A percentile compares a stretch with the other conserved stretches of the same genome.
These are phyloP conservation scores for Stemphylium beticola DNA, from an alignment of 2,329 filamentous ascomycete species.

Conservation along the genomic window DNA sequence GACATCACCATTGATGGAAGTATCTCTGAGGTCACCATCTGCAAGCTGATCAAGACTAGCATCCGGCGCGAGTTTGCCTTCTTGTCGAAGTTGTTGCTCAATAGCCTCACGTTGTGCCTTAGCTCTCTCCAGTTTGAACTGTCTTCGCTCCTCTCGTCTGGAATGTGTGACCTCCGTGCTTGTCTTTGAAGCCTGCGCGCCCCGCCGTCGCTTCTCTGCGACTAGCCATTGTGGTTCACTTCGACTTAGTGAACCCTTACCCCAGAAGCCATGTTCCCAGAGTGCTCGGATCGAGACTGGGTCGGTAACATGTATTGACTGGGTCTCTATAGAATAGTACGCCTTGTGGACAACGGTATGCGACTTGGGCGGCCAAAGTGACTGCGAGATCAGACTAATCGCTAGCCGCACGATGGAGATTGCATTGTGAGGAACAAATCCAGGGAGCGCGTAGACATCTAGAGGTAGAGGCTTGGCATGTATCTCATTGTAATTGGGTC, in stretches of 20 bases:
- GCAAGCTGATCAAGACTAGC: conserved; percentile 38
- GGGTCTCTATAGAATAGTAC: conserved; percentile 80
- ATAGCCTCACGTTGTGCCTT: conserved; percentile 84
- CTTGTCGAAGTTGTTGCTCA: conserved; percentile 69
- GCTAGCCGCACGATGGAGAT: conserved; percentile 82
- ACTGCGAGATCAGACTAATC: conserved; percentile 76
- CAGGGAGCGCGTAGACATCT: conserved; percentile 80
- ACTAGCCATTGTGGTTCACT: conserved; percentile 95
- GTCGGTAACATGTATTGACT: conserved; percentile 84
- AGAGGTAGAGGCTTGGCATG: conserved; percentile 83
- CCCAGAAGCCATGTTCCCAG: conserved; percentile 98
- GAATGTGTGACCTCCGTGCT: conserved; percentile 81
- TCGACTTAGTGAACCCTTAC: conserved; percentile 89
- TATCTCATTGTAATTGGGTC: conserved; percentile 71
- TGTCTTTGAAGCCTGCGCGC: conserved; percentile 69
- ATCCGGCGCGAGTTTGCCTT: conserved; percentile 49
- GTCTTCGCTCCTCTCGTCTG: conserved; percentile 78
- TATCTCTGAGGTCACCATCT: conserved; percentile 32
- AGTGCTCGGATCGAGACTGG: conserved; percentile 75
- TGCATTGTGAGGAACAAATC: conserved; percentile 90
- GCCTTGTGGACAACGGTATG: conserved; percentile 73
- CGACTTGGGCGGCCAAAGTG: conserved; percentile 67
- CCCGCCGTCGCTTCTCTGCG: conserved; percentile 75
- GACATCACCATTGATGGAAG: conserved; percentile 19
- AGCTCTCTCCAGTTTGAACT: conserved; percentile 92